Evolutionary conservation across 2,329 filamentous ascomycete species (phyloP).

Genomic region (Colletotrichum camelliae): DNA sequence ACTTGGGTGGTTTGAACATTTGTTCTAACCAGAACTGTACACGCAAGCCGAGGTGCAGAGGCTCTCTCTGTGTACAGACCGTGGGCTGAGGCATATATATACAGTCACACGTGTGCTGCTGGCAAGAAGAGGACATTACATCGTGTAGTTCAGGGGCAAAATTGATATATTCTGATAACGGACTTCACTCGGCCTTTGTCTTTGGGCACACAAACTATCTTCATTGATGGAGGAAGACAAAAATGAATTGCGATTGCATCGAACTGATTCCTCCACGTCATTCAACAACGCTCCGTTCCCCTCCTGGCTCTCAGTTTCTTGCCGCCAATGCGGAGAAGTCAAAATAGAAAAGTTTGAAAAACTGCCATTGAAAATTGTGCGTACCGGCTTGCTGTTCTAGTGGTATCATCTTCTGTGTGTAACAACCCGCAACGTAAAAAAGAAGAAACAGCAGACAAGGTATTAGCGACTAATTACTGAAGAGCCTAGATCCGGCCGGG

Average conservation of each 20-base stretch:
- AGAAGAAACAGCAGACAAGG: constrained; percentile 2
- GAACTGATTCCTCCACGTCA: not conserved
- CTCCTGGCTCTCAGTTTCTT: not conserved
- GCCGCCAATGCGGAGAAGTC: not conserved
- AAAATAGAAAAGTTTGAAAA: not conserved
- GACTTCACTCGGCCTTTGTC: not conserved
- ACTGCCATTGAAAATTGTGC: constrained; percentile 13
- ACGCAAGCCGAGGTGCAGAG: not conserved
- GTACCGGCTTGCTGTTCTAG: constrained; percentile 23
- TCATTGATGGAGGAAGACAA: not conserved
- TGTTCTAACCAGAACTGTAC: not conserved
- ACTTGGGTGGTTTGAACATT: not conserved
- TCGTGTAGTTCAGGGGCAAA: not conserved
- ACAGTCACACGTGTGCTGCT: not conserved
- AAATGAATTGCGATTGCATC: not conserved
- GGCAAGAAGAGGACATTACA: not conserved
- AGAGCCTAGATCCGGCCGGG: constrained; percentile 2
- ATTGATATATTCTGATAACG: not conserved
- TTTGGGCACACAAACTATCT: not conserved
- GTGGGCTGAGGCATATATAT: not conserved
- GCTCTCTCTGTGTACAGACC: not conserved
- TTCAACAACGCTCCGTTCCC: not conserved
- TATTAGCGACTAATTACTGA: constrained; percentile 12
- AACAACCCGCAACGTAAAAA: constrained; percentile 20
- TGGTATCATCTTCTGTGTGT: constrained; percentile 25